Evolutionary conservation across 345 rosid genomes (phyloP), one percentile per base, ranked within the genome.

Genomic region (Eucalyptus sideroxylon): DNA sequence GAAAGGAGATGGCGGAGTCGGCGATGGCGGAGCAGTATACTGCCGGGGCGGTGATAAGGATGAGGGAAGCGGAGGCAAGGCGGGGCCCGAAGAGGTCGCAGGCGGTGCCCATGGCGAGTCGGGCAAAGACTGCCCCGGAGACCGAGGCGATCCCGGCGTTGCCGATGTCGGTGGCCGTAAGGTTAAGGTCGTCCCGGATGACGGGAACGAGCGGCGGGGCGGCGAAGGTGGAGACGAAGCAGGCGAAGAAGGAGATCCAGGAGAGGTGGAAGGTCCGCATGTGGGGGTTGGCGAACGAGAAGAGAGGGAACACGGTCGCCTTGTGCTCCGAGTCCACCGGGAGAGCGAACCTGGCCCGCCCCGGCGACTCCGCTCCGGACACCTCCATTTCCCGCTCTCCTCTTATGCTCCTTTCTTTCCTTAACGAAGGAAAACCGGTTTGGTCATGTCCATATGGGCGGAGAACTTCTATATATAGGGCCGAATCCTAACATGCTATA

Each of bases 221-320:
- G 12, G 91, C 92, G n/a, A 91, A 91, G n/a, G 91, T 88, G 85
- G 92, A 91, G 88, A 91, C 92, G 83, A 91, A 91, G 92, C 92
- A 91, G 11, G 91, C 37, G 86, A 89, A 91, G 90, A 91, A 89
- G 86, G 91, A 89, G 53, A 86, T 42, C 92, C 92, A 91, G 23
- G 91, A 91, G 37, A 91, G 90, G 88, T 91, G 92, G 90, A 91
- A 91, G 16, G 92, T 59, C 81, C 91, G 55, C 92, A 91, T 91
- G 90, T 91, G 92, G 55, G 92, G 92, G 7, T 86, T 87, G 4
- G 92, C 83, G 7, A 89, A 16, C 14, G 91, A 91, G 88, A 89
- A 88, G 77, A 86, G 50, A 6, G 24, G 89, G 89, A 91, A 88
- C 31, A 16, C 88, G 5, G 90, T 89, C 26, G 92, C 88, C 86